Evolutionary conservation across 768 basidiomycete genomes (phyloP).

Genomic region (Boletus vermiculosoides): DNA sequence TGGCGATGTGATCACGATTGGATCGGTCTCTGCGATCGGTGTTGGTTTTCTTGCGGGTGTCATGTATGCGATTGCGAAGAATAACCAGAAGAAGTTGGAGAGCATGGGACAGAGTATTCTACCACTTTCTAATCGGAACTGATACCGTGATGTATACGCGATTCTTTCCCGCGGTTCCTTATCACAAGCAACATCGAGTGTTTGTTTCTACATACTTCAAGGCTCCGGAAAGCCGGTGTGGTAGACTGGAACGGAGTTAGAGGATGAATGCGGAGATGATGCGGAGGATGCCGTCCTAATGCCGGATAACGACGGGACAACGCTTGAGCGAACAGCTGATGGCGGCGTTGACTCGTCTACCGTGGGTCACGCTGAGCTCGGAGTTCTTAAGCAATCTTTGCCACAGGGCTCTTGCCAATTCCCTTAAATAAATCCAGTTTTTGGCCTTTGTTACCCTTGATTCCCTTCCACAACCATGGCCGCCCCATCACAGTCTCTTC

Average conservation of each 20-base stretch:
- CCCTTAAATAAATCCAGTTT: conserved; percentile 15
- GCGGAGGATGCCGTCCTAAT: conserved; percentile 35
- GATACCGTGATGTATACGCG: conserved; percentile 16
- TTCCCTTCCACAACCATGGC: conserved; percentile 26
- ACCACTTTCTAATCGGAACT: conserved; percentile 58
- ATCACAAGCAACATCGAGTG: background rate
- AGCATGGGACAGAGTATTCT: conserved; percentile 57
- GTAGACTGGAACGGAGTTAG: background rate
- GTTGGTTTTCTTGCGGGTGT: conserved; percentile 92
- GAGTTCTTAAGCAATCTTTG: background rate
- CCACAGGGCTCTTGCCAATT: background rate
- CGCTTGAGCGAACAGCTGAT: background rate
- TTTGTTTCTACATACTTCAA: background rate
- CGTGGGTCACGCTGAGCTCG: background rate
- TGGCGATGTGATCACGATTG: conserved; percentile 83
- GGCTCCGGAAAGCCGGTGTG: background rate
- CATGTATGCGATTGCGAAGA: conserved; percentile 92
- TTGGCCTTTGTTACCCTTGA: conserved; percentile 7
- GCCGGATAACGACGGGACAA: conserved; percentile 21
- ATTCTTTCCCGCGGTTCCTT: background rate
- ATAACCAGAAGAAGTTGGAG: conserved; percentile 82
- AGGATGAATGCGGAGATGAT: conserved; percentile 9
- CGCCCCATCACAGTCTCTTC: conserved; percentile 42
- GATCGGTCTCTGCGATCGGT: conserved; percentile 83
- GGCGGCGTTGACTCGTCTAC: background rate